phyloP scores from a whole-genome alignment of 345 rosid genomes.

The Lagerstroemia speciosa region DNA sequence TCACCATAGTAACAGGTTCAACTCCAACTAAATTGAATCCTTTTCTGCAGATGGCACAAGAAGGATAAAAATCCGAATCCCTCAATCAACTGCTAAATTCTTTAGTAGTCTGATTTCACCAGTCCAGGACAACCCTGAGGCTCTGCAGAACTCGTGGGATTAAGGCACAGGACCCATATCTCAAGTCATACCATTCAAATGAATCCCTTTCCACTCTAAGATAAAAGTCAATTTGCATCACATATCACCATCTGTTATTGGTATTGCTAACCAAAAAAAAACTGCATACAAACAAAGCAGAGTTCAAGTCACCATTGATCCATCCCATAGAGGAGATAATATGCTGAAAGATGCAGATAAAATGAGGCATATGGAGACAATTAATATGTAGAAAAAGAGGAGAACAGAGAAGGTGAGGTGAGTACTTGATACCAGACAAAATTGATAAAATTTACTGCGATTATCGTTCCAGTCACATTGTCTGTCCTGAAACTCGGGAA shows the following conservation, averaged over 20 bases:
- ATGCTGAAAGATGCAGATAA: too few species aligned
- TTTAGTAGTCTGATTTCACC: neutral
- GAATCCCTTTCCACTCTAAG: neutral
- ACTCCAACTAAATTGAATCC: neutral
- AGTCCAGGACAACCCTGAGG: neutral
- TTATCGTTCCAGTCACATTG: neutral
- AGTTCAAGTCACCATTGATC: too few species aligned
- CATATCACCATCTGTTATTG: neutral
- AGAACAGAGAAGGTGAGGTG: too few species aligned
- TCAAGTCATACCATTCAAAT: neutral
- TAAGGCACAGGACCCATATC: neutral
- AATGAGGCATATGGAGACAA: too few species aligned
- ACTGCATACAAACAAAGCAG: too few species aligned
- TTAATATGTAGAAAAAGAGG: too few species aligned
- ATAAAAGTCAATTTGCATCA: too few species aligned
- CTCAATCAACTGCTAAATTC: neutral
- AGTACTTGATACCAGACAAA: too few species aligned
- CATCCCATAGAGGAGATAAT: neutral
- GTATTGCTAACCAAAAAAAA: too few species aligned
- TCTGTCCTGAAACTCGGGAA: neutral
- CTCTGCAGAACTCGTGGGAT: neutral
- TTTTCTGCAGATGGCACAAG: neutral
- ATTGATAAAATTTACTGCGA: neutral
- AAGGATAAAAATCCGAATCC: neutral
- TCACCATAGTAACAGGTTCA: neutral